These are phyloP conservation scores for Globisporangium alternatum DNA, from an alignment of 352 stramenopile genomes.

Conservation along the genomic window DNA sequence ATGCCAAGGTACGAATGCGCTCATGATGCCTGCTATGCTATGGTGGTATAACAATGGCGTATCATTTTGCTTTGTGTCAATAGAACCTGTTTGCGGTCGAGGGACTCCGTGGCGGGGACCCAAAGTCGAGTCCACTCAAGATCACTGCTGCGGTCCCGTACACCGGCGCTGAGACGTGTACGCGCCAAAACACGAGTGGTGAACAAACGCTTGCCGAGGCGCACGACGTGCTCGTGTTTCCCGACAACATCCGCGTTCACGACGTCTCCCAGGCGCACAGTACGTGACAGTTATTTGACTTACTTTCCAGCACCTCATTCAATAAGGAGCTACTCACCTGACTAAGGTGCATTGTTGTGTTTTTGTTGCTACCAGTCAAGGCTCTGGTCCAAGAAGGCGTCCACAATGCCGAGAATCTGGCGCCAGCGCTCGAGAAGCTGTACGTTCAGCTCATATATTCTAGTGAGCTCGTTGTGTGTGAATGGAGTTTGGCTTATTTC, in stretches of 20 bases:
- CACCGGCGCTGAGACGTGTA: conserved; percentile 14
- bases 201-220: background rate
- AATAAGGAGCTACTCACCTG: background rate
- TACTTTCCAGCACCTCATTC: background rate
- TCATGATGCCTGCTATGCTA: background rate
- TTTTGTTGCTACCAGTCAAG: conserved; percentile 20
- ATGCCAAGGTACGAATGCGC: conserved; percentile 27
- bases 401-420: conserved; percentile 29
- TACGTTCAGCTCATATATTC: conserved; percentile 16
- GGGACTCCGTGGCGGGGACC: conserved; percentile 26
- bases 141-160: conserved; percentile 61
- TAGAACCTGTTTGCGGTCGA: conserved; percentile 30
- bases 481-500: background rate
- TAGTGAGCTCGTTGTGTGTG: background rate
- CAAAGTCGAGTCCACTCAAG: conserved; percentile 36
- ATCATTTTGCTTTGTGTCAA: background rate
- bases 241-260: conserved; percentile 56
- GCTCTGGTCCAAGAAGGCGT: conserved; percentile 35
- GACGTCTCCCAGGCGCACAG: conserved; percentile 43
- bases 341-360: background rate
- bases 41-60: background rate
- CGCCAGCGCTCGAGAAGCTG: conserved; percentile 29
- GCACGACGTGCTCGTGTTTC: conserved; percentile 73
- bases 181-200: background rate
- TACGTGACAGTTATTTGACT: conserved; percentile 21